Conservation (phyloP, 2,329 filamentous ascomycete species). For the Albophoma yamanashiensis region DNA sequence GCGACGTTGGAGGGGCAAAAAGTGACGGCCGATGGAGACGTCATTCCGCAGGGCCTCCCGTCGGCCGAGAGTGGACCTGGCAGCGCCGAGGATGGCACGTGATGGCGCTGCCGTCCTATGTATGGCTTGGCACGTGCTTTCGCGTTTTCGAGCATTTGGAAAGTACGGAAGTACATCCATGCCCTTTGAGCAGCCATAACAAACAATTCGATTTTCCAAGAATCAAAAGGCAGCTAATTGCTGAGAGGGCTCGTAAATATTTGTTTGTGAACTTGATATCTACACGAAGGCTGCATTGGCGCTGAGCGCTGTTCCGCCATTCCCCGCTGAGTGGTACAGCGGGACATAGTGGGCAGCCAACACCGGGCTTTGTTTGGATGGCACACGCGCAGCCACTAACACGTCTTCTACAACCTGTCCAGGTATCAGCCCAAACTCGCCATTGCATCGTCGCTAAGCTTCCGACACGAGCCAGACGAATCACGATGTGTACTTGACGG, state of each 20-base stretch:
- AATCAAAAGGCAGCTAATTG: background rate
- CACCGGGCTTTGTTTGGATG: background rate
- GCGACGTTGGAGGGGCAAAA: background rate
- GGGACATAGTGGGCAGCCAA: background rate
- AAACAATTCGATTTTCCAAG: background rate
- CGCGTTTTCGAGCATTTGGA: background rate
- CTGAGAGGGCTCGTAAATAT: too few species aligned
- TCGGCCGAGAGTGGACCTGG: background rate
- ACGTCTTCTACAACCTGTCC: background rate
- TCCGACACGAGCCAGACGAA: background rate
- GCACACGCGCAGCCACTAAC: constrained; percentile 1
- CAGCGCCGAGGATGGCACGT: background rate
- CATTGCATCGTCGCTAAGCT: background rate
- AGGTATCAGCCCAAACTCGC: background rate
- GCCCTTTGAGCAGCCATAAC: background rate
- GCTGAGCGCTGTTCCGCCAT: background rate
- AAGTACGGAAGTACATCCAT: background rate
- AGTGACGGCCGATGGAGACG: background rate
- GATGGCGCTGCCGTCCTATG: background rate
- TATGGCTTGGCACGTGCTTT: background rate
- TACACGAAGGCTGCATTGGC: background rate
- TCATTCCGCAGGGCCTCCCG: background rate
- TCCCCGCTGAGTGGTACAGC: background rate
- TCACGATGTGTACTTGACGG: background rate
- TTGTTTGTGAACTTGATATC: background rate